Conservation (phyloP, 1,139 yeast genomes). For the Saccharomyces hybrid region DNA sequence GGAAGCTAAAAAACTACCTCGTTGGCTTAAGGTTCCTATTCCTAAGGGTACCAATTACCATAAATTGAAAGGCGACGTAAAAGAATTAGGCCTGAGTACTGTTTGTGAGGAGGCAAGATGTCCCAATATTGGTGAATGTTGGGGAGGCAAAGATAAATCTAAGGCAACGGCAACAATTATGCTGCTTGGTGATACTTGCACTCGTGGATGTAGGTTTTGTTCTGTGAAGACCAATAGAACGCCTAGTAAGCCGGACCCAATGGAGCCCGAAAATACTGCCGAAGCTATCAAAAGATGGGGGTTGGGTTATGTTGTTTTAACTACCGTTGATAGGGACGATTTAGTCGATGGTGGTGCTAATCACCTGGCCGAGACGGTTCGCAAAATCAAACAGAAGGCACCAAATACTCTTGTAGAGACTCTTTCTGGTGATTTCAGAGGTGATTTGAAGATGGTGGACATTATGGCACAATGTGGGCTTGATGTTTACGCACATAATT, state of each 20-base stretch:
- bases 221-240: conserved; percentile 86
- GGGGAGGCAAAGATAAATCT: conserved; percentile 92
- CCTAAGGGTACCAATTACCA: conserved; percentile 85
- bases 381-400: conserved; percentile 74
- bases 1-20: conserved; percentile 48
- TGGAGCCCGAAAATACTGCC: conserved; percentile 96
- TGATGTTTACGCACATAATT: conserved; percentile 94
- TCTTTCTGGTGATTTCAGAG: conserved; percentile 90
- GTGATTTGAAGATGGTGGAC: conserved; percentile 73
- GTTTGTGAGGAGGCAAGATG: conserved; percentile 98
- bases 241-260: conserved; percentile 87
- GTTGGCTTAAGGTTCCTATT: conserved; percentile 91
- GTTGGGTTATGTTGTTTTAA: conserved; percentile 90
- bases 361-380: conserved; percentile 85
- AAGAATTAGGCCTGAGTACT: conserved; percentile 82
- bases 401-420: conserved; percentile 91
- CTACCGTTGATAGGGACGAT: conserved; percentile 98
- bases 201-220: conserved; percentile 97
- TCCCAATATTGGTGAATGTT: conserved; percentile 98
- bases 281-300: conserved; percentile 98
- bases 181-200: conserved; percentile 97
- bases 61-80: conserved; percentile 73
- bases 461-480: conserved; percentile 78
- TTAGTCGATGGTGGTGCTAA: conserved; percentile 85
- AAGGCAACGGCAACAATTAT: conserved; percentile 99